Evolutionary conservation across 805 yeast species (phyloP), one percentile per base, ranked within the genome.

Genomic region (Saccharomycopsis sp.): DNA sequence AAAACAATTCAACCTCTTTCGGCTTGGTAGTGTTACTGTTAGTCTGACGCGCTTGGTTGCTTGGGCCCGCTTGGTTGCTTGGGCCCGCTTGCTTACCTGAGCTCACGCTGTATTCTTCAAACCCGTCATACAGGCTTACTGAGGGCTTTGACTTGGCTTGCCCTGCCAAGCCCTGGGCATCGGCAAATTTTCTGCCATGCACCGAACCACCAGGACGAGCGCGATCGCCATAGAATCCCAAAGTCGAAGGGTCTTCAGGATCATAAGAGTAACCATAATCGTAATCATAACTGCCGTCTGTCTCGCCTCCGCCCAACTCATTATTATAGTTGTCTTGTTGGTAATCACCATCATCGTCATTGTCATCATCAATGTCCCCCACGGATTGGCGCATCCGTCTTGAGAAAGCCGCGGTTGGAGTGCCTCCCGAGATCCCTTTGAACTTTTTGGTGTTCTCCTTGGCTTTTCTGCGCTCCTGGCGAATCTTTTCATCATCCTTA

Each of bases 201-300:
- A 75, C 80, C 34, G 82, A 81, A 38, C 82, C 80, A 52, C 76
- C 85, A 34, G 84, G 84, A 53, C 71, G 77, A 30, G 77, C 78
- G 48, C 16, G 15, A 22, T 17, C 25, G 17, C 26, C 42, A 33
- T n/a, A n/a, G 36, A 23, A 34, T 19, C 39, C 18, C 38, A 32
- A 34, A 10, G 21, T 12, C 30, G 23, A 22, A 38, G 23, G 15
- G 16, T 31, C 13, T 7, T 17, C 33, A 8, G 7, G 9, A 8
- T 17, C 33, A 23, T 25, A 35, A 12, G 32, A 23, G 4, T 30
- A 6, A 23, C 22, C 21, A 34, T 34, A 30, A 30, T 30, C 33
- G 7, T n/a, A 15, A 30, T 30, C 33, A 30, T 30, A n/a, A n/a
- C n/a, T n/a, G n/a, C n/a, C n/a, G n/a, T n/a, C n/a, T n/a, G n/a